Base-by-base conservation (phyloP, 2,329 filamentous ascomycete genomes). In the Endocalyx cinctus region DNA sequence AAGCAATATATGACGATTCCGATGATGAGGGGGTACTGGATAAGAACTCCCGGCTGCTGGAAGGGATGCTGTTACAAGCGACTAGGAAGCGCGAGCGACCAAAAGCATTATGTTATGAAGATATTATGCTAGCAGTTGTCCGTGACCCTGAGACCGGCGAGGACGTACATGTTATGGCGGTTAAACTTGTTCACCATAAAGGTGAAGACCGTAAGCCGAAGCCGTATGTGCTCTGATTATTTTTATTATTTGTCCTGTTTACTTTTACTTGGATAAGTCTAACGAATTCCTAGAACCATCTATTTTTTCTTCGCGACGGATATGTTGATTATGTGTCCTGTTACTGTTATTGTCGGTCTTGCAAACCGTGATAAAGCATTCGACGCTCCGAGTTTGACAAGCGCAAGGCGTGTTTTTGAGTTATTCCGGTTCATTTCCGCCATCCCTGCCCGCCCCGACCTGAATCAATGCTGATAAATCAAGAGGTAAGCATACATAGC, bases 121-220 rank as follows among this genome's bases (percentile, higher is more conserved):
- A 58, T 15, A 54, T 58, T 15, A 25, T 33, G 6, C 35, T 59
- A n/a, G 55, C 56, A 18, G 43, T 59, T 16, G 27, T 55, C 3
- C 36, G 34, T n/a, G 33, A 59, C 35, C 48, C 39, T 2, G 32
- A 39, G 3, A 55, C 45, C 4, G 36, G 44, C 25, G 14, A 27
- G 17, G 41, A 32, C 13, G 33, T 53, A 2, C 34, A 43, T 11
- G 42, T 43, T 2, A 59, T 59, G 29, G 43, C 50, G 4, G 42
- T 59, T 12, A 57, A 52, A 37, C 55, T 57, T 16, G 48, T 54
- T 15, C 22, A 57, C 29, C 31, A 58, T 18, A 60, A 59, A 28
- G 46, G 49, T 12, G 40, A 40, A 17, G 28, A 59, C 10, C 51
- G 50, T 3, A 54, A 51, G 32, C 54, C 42, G 5, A 58, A 49